Conservation (phyloP, 2,329 filamentous ascomycete species). For the Claviceps sorghi region DNA sequence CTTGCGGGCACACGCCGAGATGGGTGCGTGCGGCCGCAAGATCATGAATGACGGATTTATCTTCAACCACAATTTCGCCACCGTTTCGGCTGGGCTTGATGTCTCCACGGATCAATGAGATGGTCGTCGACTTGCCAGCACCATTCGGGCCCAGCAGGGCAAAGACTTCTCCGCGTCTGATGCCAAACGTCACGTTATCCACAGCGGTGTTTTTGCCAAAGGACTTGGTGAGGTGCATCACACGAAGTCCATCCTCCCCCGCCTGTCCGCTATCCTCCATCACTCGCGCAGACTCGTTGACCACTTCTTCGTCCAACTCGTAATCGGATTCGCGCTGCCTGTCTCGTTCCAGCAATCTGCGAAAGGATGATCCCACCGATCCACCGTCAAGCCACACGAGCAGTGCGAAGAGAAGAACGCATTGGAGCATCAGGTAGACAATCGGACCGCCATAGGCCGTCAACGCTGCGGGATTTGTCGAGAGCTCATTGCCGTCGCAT, state of each 20-base stretch:
- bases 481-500: conserved; percentile 50
- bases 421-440: conserved; percentile 65
- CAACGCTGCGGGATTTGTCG: conserved; percentile 55
- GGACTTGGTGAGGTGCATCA: conserved; percentile 64
- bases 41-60: conserved; percentile 57
- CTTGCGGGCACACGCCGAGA: conserved; percentile 84
- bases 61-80: conserved; percentile 72
- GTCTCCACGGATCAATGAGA: conserved; percentile 81
- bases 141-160: conserved; percentile 82
- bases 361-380: conserved; percentile 41
- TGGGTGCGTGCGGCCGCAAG: conserved; percentile 59
- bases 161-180: conserved; percentile 70
- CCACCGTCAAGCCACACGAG: conserved; percentile 74
- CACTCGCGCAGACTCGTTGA: conserved; percentile 49
- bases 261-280: conserved; percentile 20
- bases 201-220: conserved; percentile 68
- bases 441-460: conserved; percentile 72
- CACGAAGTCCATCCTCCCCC: conserved; percentile 53
- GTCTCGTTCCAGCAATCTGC: conserved; percentile 23
- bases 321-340: conserved; percentile 16
- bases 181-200: conserved; percentile 75
- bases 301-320: conserved; percentile 43
- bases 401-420: conserved; percentile 52
- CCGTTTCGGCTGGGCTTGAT: conserved; percentile 53
- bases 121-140: conserved; percentile 81